Base-by-base conservation (phyloP, 306 rosid genomes). In the Geum urbanum region DNA sequence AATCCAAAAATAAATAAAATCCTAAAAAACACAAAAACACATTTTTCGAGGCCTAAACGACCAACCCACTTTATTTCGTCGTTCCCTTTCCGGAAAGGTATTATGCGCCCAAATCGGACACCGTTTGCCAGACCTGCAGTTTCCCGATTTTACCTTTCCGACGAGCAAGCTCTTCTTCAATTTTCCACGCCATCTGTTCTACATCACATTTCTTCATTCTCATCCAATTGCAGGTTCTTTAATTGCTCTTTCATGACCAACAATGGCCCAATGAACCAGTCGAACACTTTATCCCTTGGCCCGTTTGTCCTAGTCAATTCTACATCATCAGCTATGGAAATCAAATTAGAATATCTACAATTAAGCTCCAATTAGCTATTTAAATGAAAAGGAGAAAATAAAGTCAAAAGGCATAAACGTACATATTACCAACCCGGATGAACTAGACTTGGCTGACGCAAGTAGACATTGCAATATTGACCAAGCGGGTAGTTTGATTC, bases 231-330 rank as follows among this genome's bases (percentile, higher is more conserved):
- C 12, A 91, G 80, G 50, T 68, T 81, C 87, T 80, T 82, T 45
- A 91, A 45, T 78, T 91, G 97, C 66, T 86, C 97, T 80, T 87
- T 89, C 78, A 88, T 91, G 78, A 84, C 74, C 67, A 91, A 59
- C 63, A 91, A 75, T 37, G 97, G 97, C 32, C 82, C 92, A 47
- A 88, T 79, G 78, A 85, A 91, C 97, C 97, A 91, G 77, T 88
- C 92, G 2, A 87, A 87, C 67, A 86, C 82, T 65, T 66, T 79
- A 52, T 88, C 96, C 76, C 72, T 87, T 14, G 96, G 91, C 20
- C 82, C 81, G 46, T 91, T 85, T 74, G 80, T 76, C 75, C 71
- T 77, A 14, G 89, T 91, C 84, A 91, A 68, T 67, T 85, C 92
- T 63, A 77, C 76, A 14, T 78, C 92, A 70, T 86, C 92, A 57